These are phyloP conservation scores for Pyrus bretschneideri DNA, from an alignment of 306 rosid genomes.

Conservation along the genomic window DNA sequence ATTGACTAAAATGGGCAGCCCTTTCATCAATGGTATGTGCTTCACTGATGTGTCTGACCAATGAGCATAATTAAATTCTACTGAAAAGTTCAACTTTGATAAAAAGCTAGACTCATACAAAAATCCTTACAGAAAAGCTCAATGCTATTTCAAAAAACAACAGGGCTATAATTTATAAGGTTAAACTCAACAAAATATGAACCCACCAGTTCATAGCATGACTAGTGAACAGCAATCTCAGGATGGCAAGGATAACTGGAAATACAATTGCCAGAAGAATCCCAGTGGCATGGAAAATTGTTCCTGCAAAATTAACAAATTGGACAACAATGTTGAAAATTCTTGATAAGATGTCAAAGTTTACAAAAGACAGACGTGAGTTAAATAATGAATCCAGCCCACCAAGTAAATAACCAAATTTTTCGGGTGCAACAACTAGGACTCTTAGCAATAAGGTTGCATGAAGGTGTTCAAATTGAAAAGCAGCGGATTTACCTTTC, in stretches of 20 bases:
- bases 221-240: conserved; percentile 56
- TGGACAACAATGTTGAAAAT: conserved; percentile 13
- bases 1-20: neutral
- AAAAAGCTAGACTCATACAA: neutral
- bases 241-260: conserved; percentile 59
- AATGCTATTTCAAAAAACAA: neutral
- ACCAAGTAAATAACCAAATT: conserved; percentile 12
- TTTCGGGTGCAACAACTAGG: neutral
- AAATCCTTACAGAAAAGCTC: neutral
- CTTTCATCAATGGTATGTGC: conserved; percentile 6
- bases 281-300: conserved; percentile 55
- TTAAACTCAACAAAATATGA: neutral
- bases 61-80: neutral
- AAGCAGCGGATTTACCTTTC: conserved; percentile 52
- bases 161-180: neutral
- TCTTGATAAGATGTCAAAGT: neutral
- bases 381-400: neutral
- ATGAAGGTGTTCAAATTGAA: conserved; percentile 8
- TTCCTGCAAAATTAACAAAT: conserved; percentile 48
- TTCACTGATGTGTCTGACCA: neutral
- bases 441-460: conserved; percentile 1
- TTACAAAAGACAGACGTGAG: neutral
- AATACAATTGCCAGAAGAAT: conserved; percentile 57
- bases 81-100: neutral
- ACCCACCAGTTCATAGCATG: conserved; percentile 88